Evolutionary conservation across 1,284 basidiomycete species (phyloP).

Genomic region (Malassezia globosa): DNA sequence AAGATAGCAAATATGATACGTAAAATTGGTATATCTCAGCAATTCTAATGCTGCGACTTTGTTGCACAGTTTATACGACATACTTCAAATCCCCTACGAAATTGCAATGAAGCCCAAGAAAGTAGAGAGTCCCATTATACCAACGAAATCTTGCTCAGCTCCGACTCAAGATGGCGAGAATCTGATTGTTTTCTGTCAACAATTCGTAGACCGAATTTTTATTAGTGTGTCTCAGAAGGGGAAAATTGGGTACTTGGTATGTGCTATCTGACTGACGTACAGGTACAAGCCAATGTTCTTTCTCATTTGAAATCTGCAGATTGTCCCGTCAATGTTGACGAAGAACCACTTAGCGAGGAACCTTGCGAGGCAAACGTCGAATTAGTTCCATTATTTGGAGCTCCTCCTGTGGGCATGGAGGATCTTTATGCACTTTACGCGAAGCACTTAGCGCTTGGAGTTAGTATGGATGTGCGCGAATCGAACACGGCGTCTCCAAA

Average conservation of each 20-base stretch:
- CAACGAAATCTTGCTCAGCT: not conserved
- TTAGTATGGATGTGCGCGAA: not conserved
- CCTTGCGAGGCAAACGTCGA: conserved; percentile 1
- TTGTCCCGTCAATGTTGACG: no score
- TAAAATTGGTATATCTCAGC: not conserved
- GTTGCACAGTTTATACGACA: no score
- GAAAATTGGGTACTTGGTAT: conserved; percentile 14
- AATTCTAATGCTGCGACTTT: no score
- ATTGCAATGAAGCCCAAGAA: no score
- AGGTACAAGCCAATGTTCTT: conserved; percentile 10
- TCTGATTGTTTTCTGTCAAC: conserved; percentile 7
- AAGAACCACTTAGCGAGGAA: not conserved
- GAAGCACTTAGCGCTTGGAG: conserved; percentile 4
- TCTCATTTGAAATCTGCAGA: no score
- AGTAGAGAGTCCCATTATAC: no score
- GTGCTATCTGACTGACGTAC: not conserved
- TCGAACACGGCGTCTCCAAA: not conserved
- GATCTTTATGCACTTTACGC: conserved; percentile 14
- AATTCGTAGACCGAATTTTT: conserved; percentile 5
- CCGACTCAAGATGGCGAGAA: not conserved
- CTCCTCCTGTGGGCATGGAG: conserved; percentile 10
- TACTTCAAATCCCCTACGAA: no score
- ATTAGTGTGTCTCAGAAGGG: conserved; percentile 14
- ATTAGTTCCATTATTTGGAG: conserved; percentile 23
- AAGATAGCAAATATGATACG: no score